Evolutionary conservation across 2,329 filamentous ascomycete genomes (phyloP).

Genomic region (Neonectria ditissima): DNA sequence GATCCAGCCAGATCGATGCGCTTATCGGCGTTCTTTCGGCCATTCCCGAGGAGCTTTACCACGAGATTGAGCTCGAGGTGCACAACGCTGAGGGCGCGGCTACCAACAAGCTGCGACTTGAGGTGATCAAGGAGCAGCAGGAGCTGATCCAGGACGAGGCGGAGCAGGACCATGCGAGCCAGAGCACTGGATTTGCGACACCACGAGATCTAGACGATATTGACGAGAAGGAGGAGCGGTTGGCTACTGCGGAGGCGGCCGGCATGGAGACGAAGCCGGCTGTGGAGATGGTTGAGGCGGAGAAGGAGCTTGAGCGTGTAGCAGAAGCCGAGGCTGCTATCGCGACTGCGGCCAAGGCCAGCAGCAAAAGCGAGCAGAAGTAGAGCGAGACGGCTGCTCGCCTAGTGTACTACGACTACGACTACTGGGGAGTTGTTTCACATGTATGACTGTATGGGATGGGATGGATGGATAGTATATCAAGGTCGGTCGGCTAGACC

Average conservation of each 20-base stretch:
- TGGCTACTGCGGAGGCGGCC: slow-evolving; percentile 62
- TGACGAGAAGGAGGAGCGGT: slow-evolving; percentile 88
- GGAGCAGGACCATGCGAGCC: slow-evolving; percentile 86
- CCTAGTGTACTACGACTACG: slow-evolving; percentile 42
- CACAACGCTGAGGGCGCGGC: slow-evolving; percentile 96
- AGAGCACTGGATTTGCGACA: slow-evolving; percentile 77
- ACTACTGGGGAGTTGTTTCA: slow-evolving; percentile 41
- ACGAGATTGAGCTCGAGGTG: slow-evolving; percentile 98
- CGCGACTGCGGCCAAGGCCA: slow-evolving; percentile 40
- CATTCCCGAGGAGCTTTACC: slow-evolving; percentile 98
- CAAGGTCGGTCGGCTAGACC: slow-evolving; percentile 21
- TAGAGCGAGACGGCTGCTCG: slow-evolving; percentile 25
- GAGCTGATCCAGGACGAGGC: slow-evolving; percentile 98
- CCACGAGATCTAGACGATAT: slow-evolving; percentile 92
- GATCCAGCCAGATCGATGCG: slow-evolving; percentile 90
- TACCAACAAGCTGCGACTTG: slow-evolving; percentile 98
- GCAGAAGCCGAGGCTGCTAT: slow-evolving; percentile 40
- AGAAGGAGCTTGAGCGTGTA: slow-evolving; percentile 58
- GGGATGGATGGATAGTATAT: slow-evolving; percentile 36
- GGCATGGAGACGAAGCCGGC: slow-evolving; percentile 62
- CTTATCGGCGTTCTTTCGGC: slow-evolving; percentile 91
- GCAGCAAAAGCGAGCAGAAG: slow-evolving; percentile 50
- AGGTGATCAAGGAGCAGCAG: slow-evolving; percentile 98
- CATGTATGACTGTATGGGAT: slow-evolving; percentile 49
- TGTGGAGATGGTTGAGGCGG: slow-evolving; percentile 66